phyloP scores from a whole-genome alignment of 352 stramenopile species.

The Phytophthora europaea region DNA sequence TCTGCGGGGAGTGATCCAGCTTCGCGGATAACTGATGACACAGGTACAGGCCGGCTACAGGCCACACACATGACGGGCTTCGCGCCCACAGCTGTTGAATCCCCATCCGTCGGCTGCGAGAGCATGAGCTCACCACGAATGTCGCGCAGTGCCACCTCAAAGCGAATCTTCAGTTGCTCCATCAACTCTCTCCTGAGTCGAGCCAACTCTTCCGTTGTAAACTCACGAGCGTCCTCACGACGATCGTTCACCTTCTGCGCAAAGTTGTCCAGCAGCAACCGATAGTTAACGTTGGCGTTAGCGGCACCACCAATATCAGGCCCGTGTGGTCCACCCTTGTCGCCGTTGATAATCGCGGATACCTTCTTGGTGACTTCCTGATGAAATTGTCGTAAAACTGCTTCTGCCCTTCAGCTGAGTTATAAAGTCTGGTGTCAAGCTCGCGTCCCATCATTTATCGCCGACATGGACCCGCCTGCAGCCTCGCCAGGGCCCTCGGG shows the following conservation, averaged over 20 bases:
- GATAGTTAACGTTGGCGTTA: slow-evolving; percentile 73
- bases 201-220: slow-evolving; percentile 70
- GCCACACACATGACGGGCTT: slow-evolving; percentile 88
- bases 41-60: slow-evolving; percentile 78
- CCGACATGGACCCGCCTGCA: too few relatives aligned
- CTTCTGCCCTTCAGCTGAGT: slow-evolving; percentile 53
- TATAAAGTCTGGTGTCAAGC: slow-evolving; percentile 58
- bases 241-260: slow-evolving; percentile 77
- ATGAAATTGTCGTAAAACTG: slow-evolving; percentile 81
- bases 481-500: too few relatives aligned
- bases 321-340: slow-evolving; percentile 42
- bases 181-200: slow-evolving; percentile 73
- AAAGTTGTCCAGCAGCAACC: slow-evolving; percentile 78
- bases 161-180: slow-evolving; percentile 65
- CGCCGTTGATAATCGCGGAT: slow-evolving; percentile 56
- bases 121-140: slow-evolving; percentile 75
- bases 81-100: slow-evolving; percentile 81
- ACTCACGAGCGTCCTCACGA: slow-evolving; percentile 68
- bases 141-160: slow-evolving; percentile 69
- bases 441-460: slow-evolving; percentile 61
- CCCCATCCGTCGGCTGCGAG: slow-evolving; percentile 54
- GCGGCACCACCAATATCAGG: slow-evolving; percentile 43
- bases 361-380: slow-evolving; percentile 86
- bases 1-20: slow-evolving; percentile 57
- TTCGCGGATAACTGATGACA: slow-evolving; percentile 67